A percentile compares a stretch with the other conserved stretches of the same genome.
These are phyloP conservation scores for Fusarium beomiforme DNA, from an alignment of 2,329 filamentous ascomycete genomes.

Conservation along the genomic window DNA sequence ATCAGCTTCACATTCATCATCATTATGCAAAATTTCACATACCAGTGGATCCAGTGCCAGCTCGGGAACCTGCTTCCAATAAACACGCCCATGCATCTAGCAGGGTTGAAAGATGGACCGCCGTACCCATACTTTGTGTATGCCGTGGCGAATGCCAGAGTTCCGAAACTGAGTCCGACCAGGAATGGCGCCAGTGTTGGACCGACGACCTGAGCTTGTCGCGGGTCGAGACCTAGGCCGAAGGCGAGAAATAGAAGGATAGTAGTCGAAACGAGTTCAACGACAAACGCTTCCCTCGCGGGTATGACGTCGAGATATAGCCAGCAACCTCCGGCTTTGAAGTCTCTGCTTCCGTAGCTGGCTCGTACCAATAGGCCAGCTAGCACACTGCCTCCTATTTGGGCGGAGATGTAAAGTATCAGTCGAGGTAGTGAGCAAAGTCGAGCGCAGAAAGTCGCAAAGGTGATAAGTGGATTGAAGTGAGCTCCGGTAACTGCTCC, in stretches of 20 bases:
- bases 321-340: constrained; percentile 45
- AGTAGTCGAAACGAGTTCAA: constrained; percentile 59
- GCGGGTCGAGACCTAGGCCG: constrained; percentile 63
- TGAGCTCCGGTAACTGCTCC: constrained; percentile 63
- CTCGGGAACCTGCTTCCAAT: constrained; percentile 35
- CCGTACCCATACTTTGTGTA: constrained; percentile 41
- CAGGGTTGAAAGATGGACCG: constrained; percentile 36
- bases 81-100: constrained; percentile 36
- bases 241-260: constrained; percentile 61
- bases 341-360: constrained; percentile 44
- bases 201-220: constrained; percentile 60
- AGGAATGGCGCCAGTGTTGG: constrained; percentile 60
- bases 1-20: no score
- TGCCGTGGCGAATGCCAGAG: constrained; percentile 50
- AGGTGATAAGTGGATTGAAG: constrained; percentile 64
- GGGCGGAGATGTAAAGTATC: constrained; percentile 59
- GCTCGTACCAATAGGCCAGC: constrained; percentile 39
- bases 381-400: constrained; percentile 55
- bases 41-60: constrained; percentile 43
- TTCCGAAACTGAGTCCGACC: constrained; percentile 54
- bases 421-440: constrained; percentile 60
- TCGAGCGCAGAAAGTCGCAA: constrained; percentile 61
- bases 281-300: constrained; percentile 49
- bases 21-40: no score
- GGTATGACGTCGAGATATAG: constrained; percentile 40